Percentiles rank a stretch among this genome's conserved stretches.
These are phyloP conservation scores for Argentina anserina DNA, from an alignment of 306 rosid species.

Conservation along the genomic window DNA sequence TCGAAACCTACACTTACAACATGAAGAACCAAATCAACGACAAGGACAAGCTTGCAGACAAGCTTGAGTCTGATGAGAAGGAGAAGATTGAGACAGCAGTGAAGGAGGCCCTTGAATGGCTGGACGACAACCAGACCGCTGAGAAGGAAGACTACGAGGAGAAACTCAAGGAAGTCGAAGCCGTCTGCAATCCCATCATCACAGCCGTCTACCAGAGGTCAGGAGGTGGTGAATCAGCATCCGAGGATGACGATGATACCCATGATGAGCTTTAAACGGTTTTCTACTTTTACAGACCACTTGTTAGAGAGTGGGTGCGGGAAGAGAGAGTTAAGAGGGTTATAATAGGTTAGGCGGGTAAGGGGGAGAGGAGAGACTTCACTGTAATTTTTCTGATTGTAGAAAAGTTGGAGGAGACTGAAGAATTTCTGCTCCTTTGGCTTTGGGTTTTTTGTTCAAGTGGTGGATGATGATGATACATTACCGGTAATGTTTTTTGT, in stretches of 20 bases:
- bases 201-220: slow-evolving; percentile 81
- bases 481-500: slow-evolving; percentile 18
- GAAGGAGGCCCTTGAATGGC: slow-evolving; percentile 95
- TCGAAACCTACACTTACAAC: slow-evolving; percentile 87
- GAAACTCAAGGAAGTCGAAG: slow-evolving; percentile 94
- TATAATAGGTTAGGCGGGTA: slow-evolving; percentile 23
- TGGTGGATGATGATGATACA: slow-evolving; percentile 26
- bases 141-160: slow-evolving; percentile 97
- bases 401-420: slow-evolving; percentile 23
- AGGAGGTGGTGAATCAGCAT: slow-evolving; percentile 51
- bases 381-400: slow-evolving; percentile 39
- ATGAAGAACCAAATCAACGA: slow-evolving; percentile 90
- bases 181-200: slow-evolving; percentile 93
- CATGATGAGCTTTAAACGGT: slow-evolving; percentile 76
- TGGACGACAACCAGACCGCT: slow-evolving; percentile 81
- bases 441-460: slow-evolving; percentile 31
- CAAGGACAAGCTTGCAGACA: slow-evolving; percentile 97
- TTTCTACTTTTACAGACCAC: slow-evolving; percentile 13
- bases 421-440: slow-evolving; percentile 33
- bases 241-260: slow-evolving; percentile 65
- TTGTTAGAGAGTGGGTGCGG: slow-evolving; percentile 13
- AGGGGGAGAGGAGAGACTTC: slow-evolving; percentile 21
- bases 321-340: slow-evolving; percentile 31
- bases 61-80: slow-evolving; percentile 92
- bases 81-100: slow-evolving; percentile 85